A percentile compares a stretch with the other conserved stretches of the same genome.
Conservation (phyloP, 1,284 basidiomycete genomes). For the Sparassis latifolia region DNA sequence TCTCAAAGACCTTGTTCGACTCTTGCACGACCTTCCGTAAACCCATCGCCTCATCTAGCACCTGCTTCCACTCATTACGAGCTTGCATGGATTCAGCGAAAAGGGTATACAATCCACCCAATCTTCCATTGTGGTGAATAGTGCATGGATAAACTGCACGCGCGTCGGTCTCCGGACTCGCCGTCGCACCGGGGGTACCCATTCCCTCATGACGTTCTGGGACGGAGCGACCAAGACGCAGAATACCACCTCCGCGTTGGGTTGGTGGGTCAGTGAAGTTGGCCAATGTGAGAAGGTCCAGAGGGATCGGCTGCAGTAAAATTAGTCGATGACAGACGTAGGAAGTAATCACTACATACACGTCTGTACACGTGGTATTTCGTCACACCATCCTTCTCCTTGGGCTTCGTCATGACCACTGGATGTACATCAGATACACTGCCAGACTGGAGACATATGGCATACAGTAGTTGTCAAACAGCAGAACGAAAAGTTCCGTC, state of each 20-base stretch:
- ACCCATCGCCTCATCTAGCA: conserved; percentile 83
- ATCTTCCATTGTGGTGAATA: conserved; percentile 78
- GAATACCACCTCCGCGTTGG: conserved; percentile 56
- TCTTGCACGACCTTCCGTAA: conserved; percentile 85
- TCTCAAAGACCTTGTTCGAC: conserved; percentile 87
- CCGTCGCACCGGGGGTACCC: conserved; percentile 29
- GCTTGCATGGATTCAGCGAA: conserved; percentile 78
- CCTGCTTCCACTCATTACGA: conserved; percentile 83
- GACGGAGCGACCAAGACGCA: conserved; percentile 33
- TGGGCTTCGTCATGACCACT: conserved; percentile 87
- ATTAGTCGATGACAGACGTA: not conserved
- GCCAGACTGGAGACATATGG: conserved; percentile 4
- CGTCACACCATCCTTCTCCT: conserved; percentile 64
- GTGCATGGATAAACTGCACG: conserved; percentile 78
- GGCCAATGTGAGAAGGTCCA: conserved; percentile 78
- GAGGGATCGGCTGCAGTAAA: conserved; percentile 69
- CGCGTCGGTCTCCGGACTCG: conserved; percentile 48
- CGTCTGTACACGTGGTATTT: conserved; percentile 78
- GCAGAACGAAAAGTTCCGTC: conserved; percentile 80
- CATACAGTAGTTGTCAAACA: conserved; percentile 92
- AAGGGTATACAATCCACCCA: conserved; percentile 77
- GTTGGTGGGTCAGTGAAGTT: conserved; percentile 74
- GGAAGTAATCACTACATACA: conserved; percentile 31
- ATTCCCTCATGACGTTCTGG: conserved; percentile 30
- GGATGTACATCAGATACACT: not conserved